Conservation (phyloP, 1,139 yeast genomes). For the Yamadazyma siamensis region DNA sequence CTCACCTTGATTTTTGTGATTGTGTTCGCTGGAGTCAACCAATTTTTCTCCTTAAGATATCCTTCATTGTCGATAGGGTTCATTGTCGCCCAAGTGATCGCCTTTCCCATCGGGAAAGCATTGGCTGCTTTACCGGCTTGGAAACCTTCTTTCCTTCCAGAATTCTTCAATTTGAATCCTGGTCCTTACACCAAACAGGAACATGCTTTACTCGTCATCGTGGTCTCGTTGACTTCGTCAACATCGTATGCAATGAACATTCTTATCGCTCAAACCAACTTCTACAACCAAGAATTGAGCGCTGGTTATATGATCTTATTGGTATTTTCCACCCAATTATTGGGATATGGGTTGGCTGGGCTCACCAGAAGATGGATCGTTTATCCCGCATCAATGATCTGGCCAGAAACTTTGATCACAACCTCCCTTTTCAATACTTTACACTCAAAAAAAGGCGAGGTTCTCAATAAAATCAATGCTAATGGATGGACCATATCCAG, state of each 20-base stretch:
- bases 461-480: slow-evolving; percentile 16
- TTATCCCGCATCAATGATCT: slow-evolving; percentile 54
- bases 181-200: slow-evolving; percentile 65
- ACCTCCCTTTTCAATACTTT: slow-evolving; percentile 55
- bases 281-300: slow-evolving; percentile 3
- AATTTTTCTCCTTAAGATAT: slow-evolving; percentile 55
- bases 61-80: slow-evolving; percentile 47
- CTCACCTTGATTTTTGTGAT: slow-evolving; percentile 52
- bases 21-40: slow-evolving; percentile 55
- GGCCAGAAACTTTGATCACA: slow-evolving; percentile 56
- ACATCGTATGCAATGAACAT: slow-evolving; percentile 43
- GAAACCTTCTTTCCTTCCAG: slow-evolving; percentile 37
- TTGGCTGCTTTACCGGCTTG: slow-evolving; percentile 44
- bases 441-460: slow-evolving; percentile 34
- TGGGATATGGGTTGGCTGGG: slow-evolving; percentile 65
- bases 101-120: slow-evolving; percentile 53
- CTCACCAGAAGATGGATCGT: slow-evolving; percentile 52
- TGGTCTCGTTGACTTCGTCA: slow-evolving; percentile 39
- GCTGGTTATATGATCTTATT: slow-evolving; percentile 51
- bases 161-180: slow-evolving; percentile 43
- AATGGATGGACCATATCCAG: slow-evolving; percentile 36
- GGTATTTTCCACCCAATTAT: slow-evolving; percentile 50
- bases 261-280: slow-evolving; percentile 36
- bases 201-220: slow-evolving; percentile 45
- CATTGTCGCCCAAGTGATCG: slow-evolving; percentile 52